Evolutionary conservation across 169 alveolate genomes (phyloP), one percentile per base, ranked within the genome.

Genomic region (Babesia sp.): DNA sequence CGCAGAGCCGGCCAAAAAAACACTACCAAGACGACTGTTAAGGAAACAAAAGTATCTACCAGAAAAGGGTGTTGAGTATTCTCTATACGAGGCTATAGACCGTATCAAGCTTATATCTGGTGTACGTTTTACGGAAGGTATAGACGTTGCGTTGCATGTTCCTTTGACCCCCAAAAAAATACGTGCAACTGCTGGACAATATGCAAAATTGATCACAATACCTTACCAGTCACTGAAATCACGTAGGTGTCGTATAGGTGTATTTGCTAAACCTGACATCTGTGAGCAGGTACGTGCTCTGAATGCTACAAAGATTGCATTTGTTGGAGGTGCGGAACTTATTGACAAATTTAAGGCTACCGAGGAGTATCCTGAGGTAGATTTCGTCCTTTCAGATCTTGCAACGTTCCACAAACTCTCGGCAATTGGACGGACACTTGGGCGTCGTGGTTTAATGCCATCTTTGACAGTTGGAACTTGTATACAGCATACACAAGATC

Each of bases 371-470:
- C 90, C 88, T 42, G 78, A 89, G 59, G 88, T 75, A 14, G 77
- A 89, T 69, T 77, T 89, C 39, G 80, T 89, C 20, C 57, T 89
- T 33, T 84, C 91, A 18, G 87, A 85, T 67, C 57, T 83, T 44
- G 87, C 78, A 44, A 83, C 86, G 18, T 81, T 79, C 72, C 93
- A 84, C 63, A 89, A 89, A 50, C 54, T 89, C 33, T 54, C 91
- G 14, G 58, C 71, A 2, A 60, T 89, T 33, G 93, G 93, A 16
- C 83, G 84, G 45, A 64, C 66, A 28, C 70, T 89, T 5, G 90
- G 91, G 20, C 74, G 87, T 11, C 63, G 76, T 33, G 90, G 90
- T 31, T 71, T 89, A 58, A 89, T 89, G 93, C 93, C 93, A n/a
- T 79, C 85, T 56, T 69, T 82, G 54, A 46, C 53, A 36, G 60